These are phyloP conservation scores for Saccharomycopsis hybrid DNA, from an alignment of 1,139 yeast genomes.

Conservation along the genomic window DNA sequence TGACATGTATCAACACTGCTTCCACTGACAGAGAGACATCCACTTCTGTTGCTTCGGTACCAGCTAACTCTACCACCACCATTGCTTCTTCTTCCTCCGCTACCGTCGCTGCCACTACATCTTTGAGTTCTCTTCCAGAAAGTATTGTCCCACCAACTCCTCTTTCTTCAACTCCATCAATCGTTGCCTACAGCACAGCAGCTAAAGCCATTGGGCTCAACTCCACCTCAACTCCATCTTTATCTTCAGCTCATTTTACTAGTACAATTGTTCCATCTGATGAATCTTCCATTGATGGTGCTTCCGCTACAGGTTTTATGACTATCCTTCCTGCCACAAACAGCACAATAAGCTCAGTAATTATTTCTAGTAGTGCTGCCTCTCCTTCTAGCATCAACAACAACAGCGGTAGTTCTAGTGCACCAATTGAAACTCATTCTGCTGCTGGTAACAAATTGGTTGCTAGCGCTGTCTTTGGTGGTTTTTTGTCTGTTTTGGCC, in stretches of 20 bases:
- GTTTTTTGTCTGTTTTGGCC: not conserved
- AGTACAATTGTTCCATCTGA: not conserved
- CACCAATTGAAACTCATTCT: not conserved
- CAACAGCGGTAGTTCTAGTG: not conserved
- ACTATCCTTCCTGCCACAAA: not conserved
- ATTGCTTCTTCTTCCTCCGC: not conserved
- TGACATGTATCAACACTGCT: constrained; percentile 2
- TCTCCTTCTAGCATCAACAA: not conserved
- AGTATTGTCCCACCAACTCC: not conserved
- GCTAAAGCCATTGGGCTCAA: not conserved
- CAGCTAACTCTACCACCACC: not conserved
- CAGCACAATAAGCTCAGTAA: not conserved
- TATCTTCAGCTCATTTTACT: not conserved
- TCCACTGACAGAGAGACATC: not conserved
- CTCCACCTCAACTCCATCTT: too few relatives aligned
- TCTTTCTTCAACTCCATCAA: not conserved
- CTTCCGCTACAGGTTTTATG: not conserved
- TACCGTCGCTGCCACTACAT: not conserved
- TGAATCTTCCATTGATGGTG: not conserved
- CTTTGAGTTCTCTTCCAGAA: not conserved
- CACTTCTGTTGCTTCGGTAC: not conserved
- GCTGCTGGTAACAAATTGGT: not conserved
- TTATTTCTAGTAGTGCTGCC: not conserved
- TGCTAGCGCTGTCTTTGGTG: not conserved
- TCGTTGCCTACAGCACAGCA: not conserved